A percentile compares a stretch with the other conserved stretches of the same genome.
Conservation (phyloP, 345 rosid genomes). For the Reutealis trisperma region DNA sequence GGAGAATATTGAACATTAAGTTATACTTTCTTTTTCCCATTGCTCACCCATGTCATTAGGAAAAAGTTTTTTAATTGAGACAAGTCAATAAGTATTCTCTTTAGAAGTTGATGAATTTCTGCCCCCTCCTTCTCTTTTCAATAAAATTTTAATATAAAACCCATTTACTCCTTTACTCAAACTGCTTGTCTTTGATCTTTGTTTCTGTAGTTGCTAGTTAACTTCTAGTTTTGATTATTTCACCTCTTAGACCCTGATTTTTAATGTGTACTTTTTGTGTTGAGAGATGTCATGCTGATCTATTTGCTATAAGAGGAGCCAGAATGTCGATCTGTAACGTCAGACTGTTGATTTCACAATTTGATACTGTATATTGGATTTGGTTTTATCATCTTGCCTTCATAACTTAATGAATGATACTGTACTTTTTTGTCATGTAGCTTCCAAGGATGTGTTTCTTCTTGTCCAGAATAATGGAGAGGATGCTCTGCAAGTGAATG, state of each 20-base stretch:
- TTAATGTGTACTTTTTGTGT: background rate
- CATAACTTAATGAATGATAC: background rate
- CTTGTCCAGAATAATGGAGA: constrained; percentile 43
- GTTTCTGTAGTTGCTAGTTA: background rate
- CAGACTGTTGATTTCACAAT: background rate
- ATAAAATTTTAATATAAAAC: background rate
- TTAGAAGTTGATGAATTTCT: background rate
- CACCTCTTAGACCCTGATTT: background rate
- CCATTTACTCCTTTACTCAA: background rate
- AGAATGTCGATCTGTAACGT: no score
- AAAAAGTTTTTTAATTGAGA: no score
- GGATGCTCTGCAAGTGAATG: constrained; percentile 18
- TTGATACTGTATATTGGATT: background rate
- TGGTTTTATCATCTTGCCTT: background rate
- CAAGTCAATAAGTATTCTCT: no score
- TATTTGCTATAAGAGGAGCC: background rate
- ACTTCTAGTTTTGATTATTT: background rate
- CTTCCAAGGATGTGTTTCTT: constrained; percentile 28
- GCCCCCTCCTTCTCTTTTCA: background rate
- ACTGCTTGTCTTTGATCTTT: background rate
- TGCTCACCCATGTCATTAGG: no score
- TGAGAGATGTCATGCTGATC: background rate
- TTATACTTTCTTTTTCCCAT: no score
- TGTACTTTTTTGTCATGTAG: constrained; percentile 23
- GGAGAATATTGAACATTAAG: no score